Evolutionary conservation across 2,329 filamentous ascomycete genomes (phyloP), one percentile per base, ranked within the genome.

Genomic region (Pseudopyrenochaeta lycopersici): DNA sequence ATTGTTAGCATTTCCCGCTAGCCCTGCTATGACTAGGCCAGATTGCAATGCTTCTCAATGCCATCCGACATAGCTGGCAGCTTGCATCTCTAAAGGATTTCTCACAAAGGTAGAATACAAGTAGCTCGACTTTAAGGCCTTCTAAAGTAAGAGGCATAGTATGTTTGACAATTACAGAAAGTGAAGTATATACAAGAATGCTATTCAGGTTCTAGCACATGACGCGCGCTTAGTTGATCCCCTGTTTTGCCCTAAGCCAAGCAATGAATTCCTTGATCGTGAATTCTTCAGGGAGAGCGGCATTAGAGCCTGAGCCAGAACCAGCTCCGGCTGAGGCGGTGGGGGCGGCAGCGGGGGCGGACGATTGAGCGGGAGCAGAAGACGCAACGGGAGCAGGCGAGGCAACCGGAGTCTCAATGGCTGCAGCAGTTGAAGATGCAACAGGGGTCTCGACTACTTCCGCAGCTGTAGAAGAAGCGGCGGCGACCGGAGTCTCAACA

Each of bases 221-320:
- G 20, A 17, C 5, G 38, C n/a, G 36, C 21, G 17, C 18, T 46
- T 44, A 58, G 31, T 61, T 58, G 39, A 50, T 38, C 9, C 47
- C 50, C 35, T 59, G 56, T 45, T 62, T 66, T 2, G 58, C 60
- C 63, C 58, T 63, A 40, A 69, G 54, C 66, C 66, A 71, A 5
- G 65, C 61, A 40, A 70, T 56, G 56, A 70, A 63, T 35, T 70
- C 53, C 53, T 63, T 56, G 41, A 70, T 60, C 11, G 66, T 70
- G 59, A 68, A 70, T 45, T 62, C 54, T 23, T 64, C 49, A 14
- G 65, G 66, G 11, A 70, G 61, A 42, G 44, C 46, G 9, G 58
- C 49, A 42, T 50, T 46, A 10, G 56, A 58, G 44, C 49, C 54
- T 29, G 49, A 46, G 17, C 48, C 53, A 40, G 61, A 57, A 15